Percentiles rank a stretch among this genome's conserved stretches.
These are phyloP conservation scores for Solanum arcanum DNA, from an alignment of 257 asterid species.

Conservation along the genomic window DNA sequence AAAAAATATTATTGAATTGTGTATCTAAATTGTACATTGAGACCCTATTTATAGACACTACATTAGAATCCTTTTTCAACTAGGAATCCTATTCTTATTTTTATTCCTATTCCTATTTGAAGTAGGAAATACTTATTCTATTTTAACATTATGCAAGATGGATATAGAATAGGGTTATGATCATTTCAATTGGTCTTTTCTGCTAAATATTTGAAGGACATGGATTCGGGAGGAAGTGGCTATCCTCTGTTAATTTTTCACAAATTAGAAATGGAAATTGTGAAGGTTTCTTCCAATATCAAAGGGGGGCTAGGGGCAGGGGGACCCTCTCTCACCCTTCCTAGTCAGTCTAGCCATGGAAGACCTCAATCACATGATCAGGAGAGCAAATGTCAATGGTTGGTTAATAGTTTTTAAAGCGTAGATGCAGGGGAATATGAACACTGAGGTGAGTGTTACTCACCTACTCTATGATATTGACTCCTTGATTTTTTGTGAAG, in stretches of 20 bases:
- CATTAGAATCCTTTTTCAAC: too few species aligned
- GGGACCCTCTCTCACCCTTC: neutral
- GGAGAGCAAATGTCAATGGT: neutral
- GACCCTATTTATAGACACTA: too few species aligned
- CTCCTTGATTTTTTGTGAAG: neutral
- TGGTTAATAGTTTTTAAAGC: neutral
- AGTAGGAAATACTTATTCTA: too few species aligned
- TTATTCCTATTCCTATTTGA: too few species aligned
- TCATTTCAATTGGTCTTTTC: neutral
- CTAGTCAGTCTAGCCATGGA: neutral
- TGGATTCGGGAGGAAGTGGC: neutral
- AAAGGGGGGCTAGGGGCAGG: neutral
- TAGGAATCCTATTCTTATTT: too few species aligned
- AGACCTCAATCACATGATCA: neutral
- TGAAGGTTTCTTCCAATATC: neutral
- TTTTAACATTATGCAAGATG: neutral
- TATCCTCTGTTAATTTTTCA: neutral
- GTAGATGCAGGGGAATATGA: neutral
- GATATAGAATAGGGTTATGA: neutral
- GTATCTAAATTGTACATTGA: too few species aligned
- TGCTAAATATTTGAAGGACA: neutral
- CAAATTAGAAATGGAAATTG: neutral
- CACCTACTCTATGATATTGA: neutral
- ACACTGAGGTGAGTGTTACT: neutral
- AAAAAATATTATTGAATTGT: too few species aligned